phyloP scores from a whole-genome alignment of 495 filamentous ascomycete species.

The Lepraria neglecta region DNA sequence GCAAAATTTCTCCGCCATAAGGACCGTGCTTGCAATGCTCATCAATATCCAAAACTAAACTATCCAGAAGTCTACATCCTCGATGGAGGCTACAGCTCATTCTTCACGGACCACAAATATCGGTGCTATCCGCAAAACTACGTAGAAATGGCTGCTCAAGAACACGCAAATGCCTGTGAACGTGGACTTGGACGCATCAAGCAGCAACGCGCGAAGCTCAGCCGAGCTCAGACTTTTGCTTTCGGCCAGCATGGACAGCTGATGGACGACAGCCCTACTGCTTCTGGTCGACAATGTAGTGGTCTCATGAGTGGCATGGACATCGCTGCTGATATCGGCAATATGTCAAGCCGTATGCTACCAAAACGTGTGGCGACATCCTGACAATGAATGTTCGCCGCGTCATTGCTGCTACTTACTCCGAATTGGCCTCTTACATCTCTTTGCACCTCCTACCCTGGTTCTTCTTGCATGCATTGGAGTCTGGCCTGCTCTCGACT shows the following conservation, averaged over 20 bases:
- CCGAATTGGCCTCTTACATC: not conserved
- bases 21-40: conserved; percentile 76
- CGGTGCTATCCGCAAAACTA: conserved; percentile 92
- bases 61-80: conserved; percentile 97
- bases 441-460: not conserved
- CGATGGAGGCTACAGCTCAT: conserved; percentile 90
- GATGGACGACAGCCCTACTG: conserved; percentile 77
- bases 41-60: conserved; percentile 75
- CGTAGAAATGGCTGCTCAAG: conserved; percentile 86
- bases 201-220: conserved; percentile 69
- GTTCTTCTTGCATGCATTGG: conserved; percentile 12
- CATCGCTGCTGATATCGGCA: conserved; percentile 49
- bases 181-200: conserved; percentile 83
- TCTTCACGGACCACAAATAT: conserved; percentile 68
- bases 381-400: conserved; percentile 31
- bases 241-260: conserved; percentile 63
- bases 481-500: conserved; percentile 13
- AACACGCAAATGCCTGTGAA: conserved; percentile 87
- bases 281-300: conserved; percentile 46
- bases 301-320: conserved; percentile 37
- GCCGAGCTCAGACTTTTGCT: conserved; percentile 87
- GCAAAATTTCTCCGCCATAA: conserved; percentile 78
- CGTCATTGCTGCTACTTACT: not conserved
- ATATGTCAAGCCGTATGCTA: conserved; percentile 49
- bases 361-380: conserved; percentile 70